Evolutionary conservation across 192 early-diverging fungal genomes (phyloP), one percentile per base, ranked within the genome.

Genomic region (Phycomyces nitens): DNA sequence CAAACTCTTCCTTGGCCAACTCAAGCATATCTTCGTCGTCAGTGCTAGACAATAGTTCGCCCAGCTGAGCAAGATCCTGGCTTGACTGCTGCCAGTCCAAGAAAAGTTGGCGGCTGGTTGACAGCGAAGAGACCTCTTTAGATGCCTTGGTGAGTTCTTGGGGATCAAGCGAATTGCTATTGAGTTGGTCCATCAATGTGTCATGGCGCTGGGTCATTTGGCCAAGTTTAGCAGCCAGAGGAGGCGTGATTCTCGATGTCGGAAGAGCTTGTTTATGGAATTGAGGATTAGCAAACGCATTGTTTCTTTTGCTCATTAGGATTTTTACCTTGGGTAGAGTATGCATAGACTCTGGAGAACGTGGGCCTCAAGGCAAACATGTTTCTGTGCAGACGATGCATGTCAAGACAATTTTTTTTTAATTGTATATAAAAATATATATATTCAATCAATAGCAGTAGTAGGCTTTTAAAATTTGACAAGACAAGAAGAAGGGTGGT

Each of bases 1-100:
- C 60, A 29, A 75, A 76, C 65, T 93, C 91, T 34, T 90, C 88
- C 26, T 78, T 67, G 0, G 83, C 85, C 75, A 93, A 74, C 15
- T 69, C 69, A 23, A 78, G 60, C 49, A 89, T 75, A 47, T 81
- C 79, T 52, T 78, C 62, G 60, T 86, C 81, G 24, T 63, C 39
- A 15, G n/a, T 38, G 6, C 24, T 40, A 5, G 56, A 54, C 29
- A 73, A 55, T 26, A 73, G 18, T 7, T 67, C 50, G 21, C 59
- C 60, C 42, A 68, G 40, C n/a, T 73, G 59, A 5, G 22, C 11
- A 29, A 73, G 26, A 40, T 73, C 65, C 4, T 44, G 49, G 20
- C 40, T 53, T 5, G 39, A 41, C 22, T 53, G 40, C 40, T 53
- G 60, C 71, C 71, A 73, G 26, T 73, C 61, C 1, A 52, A 44